A percentile compares a stretch with the other conserved stretches of the same genome.
These are phyloP conservation scores for Cyberlindnera bimundalis DNA, from an alignment of 805 yeast species.

Conservation along the genomic window DNA sequence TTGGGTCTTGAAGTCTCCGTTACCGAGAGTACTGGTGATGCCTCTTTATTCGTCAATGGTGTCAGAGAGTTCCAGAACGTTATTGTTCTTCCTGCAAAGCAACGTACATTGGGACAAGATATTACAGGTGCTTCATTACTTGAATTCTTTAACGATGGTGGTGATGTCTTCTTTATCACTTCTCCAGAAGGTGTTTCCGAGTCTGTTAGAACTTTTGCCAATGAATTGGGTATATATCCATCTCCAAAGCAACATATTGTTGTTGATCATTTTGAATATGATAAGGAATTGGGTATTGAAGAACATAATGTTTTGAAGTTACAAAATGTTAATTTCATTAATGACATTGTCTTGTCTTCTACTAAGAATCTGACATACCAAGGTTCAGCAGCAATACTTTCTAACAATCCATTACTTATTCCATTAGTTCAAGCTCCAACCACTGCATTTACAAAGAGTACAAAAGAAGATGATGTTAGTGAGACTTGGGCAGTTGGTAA, in stretches of 20 bases:
- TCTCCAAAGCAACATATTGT: constrained; percentile 69
- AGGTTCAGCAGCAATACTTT: constrained; percentile 68
- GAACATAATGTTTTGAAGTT: constrained; percentile 23
- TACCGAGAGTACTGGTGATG: constrained; percentile 23
- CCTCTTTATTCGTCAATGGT: constrained; percentile 39
- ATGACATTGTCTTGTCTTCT: constrained; percentile 24
- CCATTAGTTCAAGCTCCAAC: constrained; percentile 68
- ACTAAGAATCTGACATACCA: constrained; percentile 30
- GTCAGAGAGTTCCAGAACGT: constrained; percentile 50
- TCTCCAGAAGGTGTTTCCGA: constrained; percentile 52
- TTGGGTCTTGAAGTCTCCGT: constrained; percentile 35
- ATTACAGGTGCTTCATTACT: constrained; percentile 49
- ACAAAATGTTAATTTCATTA: constrained; percentile 15
- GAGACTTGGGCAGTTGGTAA: constrained; percentile 72
- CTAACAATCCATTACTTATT: constrained; percentile 63
- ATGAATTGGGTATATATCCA: constrained; percentile 80
- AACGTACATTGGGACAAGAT: constrained; percentile 38
- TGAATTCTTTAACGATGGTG: constrained; percentile 60
- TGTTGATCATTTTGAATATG: constrained; percentile 58
- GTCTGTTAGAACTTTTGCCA: constrained; percentile 60
- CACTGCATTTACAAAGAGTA: constrained; percentile 56
- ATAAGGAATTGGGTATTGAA: constrained; percentile 28
- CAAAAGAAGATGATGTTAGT: constrained; percentile 42
- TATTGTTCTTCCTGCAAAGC: constrained; percentile 55
- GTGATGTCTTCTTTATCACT: constrained; percentile 68